phyloP scores from a whole-genome alignment of 441 rosid species.

The Geranium incanum region DNA sequence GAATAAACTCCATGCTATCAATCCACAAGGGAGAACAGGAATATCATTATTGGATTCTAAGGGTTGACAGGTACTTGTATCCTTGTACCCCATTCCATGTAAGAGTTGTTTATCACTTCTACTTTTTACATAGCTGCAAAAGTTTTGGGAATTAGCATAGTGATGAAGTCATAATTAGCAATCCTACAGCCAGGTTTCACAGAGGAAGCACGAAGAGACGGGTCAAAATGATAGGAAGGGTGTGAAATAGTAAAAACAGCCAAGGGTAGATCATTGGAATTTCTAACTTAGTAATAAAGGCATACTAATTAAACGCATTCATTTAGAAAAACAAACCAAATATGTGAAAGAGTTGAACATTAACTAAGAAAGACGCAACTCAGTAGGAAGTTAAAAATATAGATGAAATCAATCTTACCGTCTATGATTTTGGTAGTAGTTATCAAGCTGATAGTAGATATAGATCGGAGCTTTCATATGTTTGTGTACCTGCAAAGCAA shows the following conservation, averaged over 20 bases:
- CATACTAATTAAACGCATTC: background rate
- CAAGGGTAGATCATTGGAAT: background rate
- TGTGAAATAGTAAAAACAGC: background rate
- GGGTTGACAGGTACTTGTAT: constrained; percentile 63
- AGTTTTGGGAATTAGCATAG: constrained; percentile 6
- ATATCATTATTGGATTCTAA: constrained; percentile 51
- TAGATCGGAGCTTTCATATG: constrained; percentile 79
- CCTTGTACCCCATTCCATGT: constrained; percentile 42
- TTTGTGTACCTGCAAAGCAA: constrained; percentile 50
- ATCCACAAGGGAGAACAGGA: constrained; percentile 71
- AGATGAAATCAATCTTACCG: constrained; percentile 39
- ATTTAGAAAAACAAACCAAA: background rate
- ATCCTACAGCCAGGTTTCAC: background rate
- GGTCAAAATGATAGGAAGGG: background rate
- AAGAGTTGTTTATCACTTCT: constrained; percentile 73
- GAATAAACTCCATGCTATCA: constrained; percentile 89
- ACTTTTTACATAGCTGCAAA: constrained; percentile 76
- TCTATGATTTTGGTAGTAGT: constrained; percentile 83
- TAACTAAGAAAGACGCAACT: background rate
- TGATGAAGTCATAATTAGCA: constrained; percentile 5
- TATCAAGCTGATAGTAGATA: constrained; percentile 83
- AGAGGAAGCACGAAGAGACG: background rate
- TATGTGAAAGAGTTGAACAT: background rate
- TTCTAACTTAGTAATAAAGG: background rate
- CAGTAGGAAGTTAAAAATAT: constrained; percentile 8